A percentile compares a stretch with the other conserved stretches of the same genome.
Conservation (phyloP, 306 rosid species). For the Prunus kanzakura region DNA sequence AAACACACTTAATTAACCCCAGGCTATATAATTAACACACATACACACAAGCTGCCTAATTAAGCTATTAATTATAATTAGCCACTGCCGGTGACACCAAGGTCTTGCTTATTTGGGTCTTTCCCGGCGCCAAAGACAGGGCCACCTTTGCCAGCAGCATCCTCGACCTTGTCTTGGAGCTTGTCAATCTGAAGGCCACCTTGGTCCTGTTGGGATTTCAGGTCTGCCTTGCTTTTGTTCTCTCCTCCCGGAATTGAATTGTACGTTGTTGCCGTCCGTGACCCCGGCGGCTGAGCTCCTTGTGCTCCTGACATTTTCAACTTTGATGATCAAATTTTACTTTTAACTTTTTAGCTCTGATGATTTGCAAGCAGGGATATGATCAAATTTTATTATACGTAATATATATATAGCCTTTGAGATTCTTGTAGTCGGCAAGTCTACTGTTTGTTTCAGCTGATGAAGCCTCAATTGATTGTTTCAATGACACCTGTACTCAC, state of each 20-base stretch:
- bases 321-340: not conserved
- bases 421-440: not conserved
- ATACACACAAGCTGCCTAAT: not conserved
- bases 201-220: constrained; percentile 55
- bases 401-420: not conserved
- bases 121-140: constrained; percentile 74
- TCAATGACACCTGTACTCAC: constrained; percentile 2
- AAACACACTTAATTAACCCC: not conserved
- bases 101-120: constrained; percentile 56
- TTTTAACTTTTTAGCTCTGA: not conserved
- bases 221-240: constrained; percentile 57
- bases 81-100: constrained; percentile 76
- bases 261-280: constrained; percentile 63
- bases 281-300: constrained; percentile 65
- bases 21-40: not conserved
- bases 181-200: constrained; percentile 72
- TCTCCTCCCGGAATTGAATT: constrained; percentile 63
- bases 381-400: not conserved
- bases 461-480: not conserved
- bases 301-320: constrained; percentile 79
- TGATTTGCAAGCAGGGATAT: not conserved
- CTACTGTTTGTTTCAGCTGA: not conserved
- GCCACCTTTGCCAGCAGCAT: constrained; percentile 71
- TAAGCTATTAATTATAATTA: not conserved
- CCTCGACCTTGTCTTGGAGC: constrained; percentile 58